These are phyloP conservation scores for Suillus variegatus DNA, from an alignment of 768 basidiomycete genomes.

Conservation along the genomic window DNA sequence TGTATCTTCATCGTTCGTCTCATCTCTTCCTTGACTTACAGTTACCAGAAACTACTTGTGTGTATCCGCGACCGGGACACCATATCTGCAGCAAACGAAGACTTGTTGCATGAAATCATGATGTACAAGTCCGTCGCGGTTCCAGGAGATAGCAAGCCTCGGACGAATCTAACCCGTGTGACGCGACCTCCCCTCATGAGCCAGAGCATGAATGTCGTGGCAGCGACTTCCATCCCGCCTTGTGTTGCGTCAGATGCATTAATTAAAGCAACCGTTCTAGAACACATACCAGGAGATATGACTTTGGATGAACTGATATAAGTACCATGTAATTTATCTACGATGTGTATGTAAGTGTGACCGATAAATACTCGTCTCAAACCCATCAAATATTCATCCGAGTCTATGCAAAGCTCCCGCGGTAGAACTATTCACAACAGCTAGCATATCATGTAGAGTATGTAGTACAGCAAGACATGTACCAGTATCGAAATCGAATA, in stretches of 20 bases:
- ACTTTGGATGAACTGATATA: slow-evolving; percentile 49
- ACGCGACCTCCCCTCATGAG: slow-evolving; percentile 47
- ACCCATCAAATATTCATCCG: not conserved
- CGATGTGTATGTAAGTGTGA: slow-evolving; percentile 9
- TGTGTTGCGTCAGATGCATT: slow-evolving; percentile 1
- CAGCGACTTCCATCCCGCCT: slow-evolving; percentile 6
- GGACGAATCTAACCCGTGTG: slow-evolving; percentile 50
- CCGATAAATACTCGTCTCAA: not conserved
- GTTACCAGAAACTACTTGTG: slow-evolving; percentile 47
- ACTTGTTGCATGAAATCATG: slow-evolving; percentile 54
- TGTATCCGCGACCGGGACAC: slow-evolving; percentile 51
- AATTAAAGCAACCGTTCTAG: slow-evolving; percentile 23
- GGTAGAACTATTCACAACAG: not conserved
- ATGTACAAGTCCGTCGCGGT: slow-evolving; percentile 62
- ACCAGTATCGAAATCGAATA: not conserved
- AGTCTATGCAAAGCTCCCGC: slow-evolving; percentile 12
- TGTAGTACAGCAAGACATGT: not conserved
- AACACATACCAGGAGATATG: slow-evolving; percentile 48
- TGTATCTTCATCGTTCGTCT: slow-evolving; percentile 27
- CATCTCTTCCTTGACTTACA: not conserved
- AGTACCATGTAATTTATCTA: slow-evolving; percentile 15
- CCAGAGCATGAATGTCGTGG: slow-evolving; percentile 38
- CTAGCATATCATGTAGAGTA: not conserved
- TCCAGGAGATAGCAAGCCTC: slow-evolving; percentile 50
- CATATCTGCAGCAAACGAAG: slow-evolving; percentile 42